Evolutionary conservation across 805 yeast species (phyloP).

Genomic region (Hyphopichia homilentoma): DNA sequence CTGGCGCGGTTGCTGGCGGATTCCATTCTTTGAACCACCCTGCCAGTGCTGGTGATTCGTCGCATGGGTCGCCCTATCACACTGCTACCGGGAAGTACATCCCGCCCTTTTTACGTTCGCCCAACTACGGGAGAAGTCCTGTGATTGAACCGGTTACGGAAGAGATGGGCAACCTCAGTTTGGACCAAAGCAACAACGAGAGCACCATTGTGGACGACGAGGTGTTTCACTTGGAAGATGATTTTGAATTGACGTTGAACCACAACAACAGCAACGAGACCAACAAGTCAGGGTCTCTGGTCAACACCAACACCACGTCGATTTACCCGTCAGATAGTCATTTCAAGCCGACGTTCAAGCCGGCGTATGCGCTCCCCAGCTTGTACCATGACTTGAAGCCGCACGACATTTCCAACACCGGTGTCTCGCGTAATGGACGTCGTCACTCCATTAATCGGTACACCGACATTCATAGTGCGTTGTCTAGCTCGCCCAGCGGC

Average conservation of each 20-base stretch:
- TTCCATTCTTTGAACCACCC: slow-evolving; percentile 5
- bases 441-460: slow-evolving; percentile 9
- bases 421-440: slow-evolving; percentile 4
- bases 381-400: neutral
- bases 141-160: slow-evolving; percentile 31
- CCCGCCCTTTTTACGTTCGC: slow-evolving; percentile 42
- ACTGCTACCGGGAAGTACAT: slow-evolving; percentile 30
- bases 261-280: slow-evolving; percentile 1
- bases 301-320: slow-evolving; percentile 4
- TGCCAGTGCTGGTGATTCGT: slow-evolving; percentile 2
- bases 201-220: slow-evolving; percentile 18
- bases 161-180: slow-evolving; percentile 30
- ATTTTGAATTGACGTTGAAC: slow-evolving; percentile 16
- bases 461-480: slow-evolving; percentile 6
- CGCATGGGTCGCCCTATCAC: slow-evolving; percentile 4
- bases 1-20: neutral
- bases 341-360: slow-evolving; percentile 14
- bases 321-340: slow-evolving; percentile 6
- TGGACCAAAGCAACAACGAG: slow-evolving; percentile 26
- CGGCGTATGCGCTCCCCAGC: slow-evolving; percentile 7
- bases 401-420: neutral
- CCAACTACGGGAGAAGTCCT: slow-evolving; percentile 29
- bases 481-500: slow-evolving; percentile 32
- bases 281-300: neutral
- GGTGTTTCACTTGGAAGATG: slow-evolving; percentile 42